These are phyloP conservation scores for Wickerhamomyces bisporus DNA, from an alignment of 805 yeast genomes.

Conservation along the genomic window DNA sequence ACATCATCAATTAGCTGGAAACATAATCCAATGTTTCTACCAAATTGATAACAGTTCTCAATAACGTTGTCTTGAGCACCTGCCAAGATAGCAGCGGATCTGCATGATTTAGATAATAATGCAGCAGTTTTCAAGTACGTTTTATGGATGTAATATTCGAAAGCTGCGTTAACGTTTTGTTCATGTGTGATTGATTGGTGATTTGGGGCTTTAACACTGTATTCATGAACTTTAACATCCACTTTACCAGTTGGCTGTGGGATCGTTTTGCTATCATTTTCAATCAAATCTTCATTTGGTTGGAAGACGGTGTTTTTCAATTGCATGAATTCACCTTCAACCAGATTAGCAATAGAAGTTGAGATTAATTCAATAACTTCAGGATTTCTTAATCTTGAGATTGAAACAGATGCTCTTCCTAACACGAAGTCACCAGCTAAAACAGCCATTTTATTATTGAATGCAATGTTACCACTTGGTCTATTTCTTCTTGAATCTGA, in stretches of 20 bases:
- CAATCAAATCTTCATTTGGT: constrained; percentile 41
- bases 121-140: constrained; percentile 95
- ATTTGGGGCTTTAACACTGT: constrained; percentile 25
- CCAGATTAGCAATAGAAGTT: constrained; percentile 92
- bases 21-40: constrained; percentile 88
- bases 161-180: constrained; percentile 76
- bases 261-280: constrained; percentile 36
- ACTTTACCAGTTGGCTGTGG: constrained; percentile 62
- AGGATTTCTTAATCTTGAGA: constrained; percentile 90
- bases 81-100: constrained; percentile 89
- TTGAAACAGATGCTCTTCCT: constrained; percentile 94
- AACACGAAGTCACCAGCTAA: constrained; percentile 93
- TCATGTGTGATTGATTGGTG: constrained; percentile 42
- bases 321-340: constrained; percentile 99
- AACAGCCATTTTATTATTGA: constrained; percentile 95
- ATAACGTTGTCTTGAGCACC: constrained; percentile 74
- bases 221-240: constrained; percentile 41
- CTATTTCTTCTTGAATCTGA: constrained; percentile 86
- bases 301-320: constrained; percentile 83
- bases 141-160: constrained; percentile 91
- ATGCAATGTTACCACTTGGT: constrained; percentile 89
- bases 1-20: constrained; percentile 96
- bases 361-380: constrained; percentile 95
- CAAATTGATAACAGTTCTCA: constrained; percentile 85
- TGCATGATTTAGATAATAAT: constrained; percentile 85